Conservation (phyloP, 2,329 filamentous ascomycete species). For the Microcyclospora tardicrescens region DNA sequence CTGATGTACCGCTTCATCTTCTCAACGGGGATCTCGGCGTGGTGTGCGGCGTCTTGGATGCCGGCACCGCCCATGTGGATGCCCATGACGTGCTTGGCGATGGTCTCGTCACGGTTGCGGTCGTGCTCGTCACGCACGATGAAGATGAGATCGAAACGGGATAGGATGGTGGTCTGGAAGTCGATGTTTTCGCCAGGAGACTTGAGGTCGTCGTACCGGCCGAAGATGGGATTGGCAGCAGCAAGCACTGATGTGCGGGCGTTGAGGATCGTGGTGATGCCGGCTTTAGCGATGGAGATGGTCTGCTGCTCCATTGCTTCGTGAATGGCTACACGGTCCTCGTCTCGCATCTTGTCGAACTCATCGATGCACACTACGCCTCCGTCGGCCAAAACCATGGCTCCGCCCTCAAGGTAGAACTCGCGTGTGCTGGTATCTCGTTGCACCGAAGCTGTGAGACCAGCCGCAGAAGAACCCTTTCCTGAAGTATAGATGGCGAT, state of each 20-base stretch:
- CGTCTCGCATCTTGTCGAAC: constrained; percentile 99
- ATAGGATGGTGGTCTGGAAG: constrained; percentile 96
- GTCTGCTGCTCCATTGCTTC: constrained; percentile 99
- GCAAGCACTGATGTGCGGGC: constrained; percentile 89
- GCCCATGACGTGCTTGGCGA: constrained; percentile 92
- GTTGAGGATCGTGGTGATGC: constrained; percentile 96
- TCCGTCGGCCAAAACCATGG: constrained; percentile 94
- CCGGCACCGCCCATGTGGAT: constrained; percentile 89
- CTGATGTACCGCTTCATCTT: constrained; percentile 97
- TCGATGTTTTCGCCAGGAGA: constrained; percentile 97
- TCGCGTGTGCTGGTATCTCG: constrained; percentile 83
- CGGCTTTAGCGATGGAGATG: constrained; percentile 96
- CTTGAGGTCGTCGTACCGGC: constrained; percentile 95
- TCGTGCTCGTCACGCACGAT: constrained; percentile 95
- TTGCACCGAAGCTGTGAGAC: constrained; percentile 94
- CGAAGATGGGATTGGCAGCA: constrained; percentile 94
- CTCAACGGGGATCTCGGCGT: constrained; percentile 83
- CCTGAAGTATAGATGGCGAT: constrained; percentile 98
- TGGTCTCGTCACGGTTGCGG: constrained; percentile 74
- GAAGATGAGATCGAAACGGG: constrained; percentile 99
- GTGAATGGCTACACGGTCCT: constrained; percentile 94
- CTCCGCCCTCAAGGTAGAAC: constrained; percentile 95
- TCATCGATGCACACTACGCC: constrained; percentile 98
- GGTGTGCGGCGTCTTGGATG: constrained; percentile 68
- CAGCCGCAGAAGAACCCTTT: constrained; percentile 92